Conservation (phyloP, 208 protist species). For the Trypanosomatidae sp. region DNA sequence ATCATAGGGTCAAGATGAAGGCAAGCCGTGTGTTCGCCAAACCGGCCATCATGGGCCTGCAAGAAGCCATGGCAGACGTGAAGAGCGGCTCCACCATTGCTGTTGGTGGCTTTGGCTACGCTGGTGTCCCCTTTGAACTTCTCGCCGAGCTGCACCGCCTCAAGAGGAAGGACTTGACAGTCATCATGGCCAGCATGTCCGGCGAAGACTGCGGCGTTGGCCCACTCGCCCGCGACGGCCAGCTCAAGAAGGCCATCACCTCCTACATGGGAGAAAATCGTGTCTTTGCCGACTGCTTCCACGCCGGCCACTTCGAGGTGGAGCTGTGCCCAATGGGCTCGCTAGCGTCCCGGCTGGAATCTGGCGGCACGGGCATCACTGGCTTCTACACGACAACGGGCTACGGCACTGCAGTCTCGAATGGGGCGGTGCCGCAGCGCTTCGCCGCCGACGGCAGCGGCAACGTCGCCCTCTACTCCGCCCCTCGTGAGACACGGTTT, state of each 20-base stretch:
- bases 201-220: slow-evolving; percentile 89
- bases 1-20: too few relatives aligned
- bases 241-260: slow-evolving; percentile 74
- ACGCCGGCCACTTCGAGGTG: slow-evolving; percentile 90
- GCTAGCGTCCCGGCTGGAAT: slow-evolving; percentile 88
- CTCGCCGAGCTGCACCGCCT: slow-evolving; percentile 63
- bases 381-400: slow-evolving; percentile 95
- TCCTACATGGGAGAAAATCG: slow-evolving; percentile 94
- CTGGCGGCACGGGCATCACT: slow-evolving; percentile 93
- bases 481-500: slow-evolving; percentile 62
- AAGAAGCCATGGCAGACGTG: slow-evolving; percentile 54
- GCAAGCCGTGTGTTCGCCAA: too few relatives aligned
- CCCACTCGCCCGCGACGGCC: slow-evolving; percentile 79
- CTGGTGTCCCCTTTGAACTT: slow-evolving; percentile 88
- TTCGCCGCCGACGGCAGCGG: slow-evolving; percentile 64
- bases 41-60: slow-evolving; percentile 22
- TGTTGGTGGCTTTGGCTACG: slow-evolving; percentile 92
- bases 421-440: slow-evolving; percentile 84
- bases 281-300: slow-evolving; percentile 80
- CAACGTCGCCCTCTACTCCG: slow-evolving; percentile 33
- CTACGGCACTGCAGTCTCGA: slow-evolving; percentile 79
- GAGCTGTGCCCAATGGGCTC: slow-evolving; percentile 95
- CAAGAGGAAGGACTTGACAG: slow-evolving; percentile 73
- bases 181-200: slow-evolving; percentile 86
- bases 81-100: slow-evolving; percentile 44